Conservation (phyloP, 139 green algal species). For the Ettlia oleoabundans region DNA sequence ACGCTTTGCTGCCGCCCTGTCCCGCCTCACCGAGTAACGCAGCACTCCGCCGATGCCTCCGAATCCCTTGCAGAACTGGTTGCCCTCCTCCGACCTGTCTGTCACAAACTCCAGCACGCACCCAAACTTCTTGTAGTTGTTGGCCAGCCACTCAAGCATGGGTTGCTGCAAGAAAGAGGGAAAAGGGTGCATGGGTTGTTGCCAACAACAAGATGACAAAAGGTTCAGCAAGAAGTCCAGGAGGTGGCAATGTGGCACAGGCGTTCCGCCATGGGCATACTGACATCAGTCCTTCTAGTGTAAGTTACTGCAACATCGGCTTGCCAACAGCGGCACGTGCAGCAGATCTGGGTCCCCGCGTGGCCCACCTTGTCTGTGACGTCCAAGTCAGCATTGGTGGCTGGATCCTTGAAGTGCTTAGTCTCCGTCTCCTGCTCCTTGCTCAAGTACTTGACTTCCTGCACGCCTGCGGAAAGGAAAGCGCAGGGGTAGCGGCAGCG, state of each 20-base stretch:
- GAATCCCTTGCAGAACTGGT: constrained; percentile 98
- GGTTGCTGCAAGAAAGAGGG: constrained; percentile 38
- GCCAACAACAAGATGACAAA: too few species aligned
- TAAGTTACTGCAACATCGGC: too few species aligned
- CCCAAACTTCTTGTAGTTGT: constrained; percentile 99
- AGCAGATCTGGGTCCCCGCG: too few species aligned
- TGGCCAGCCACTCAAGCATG: constrained; percentile 97
- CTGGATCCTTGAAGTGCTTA: constrained; percentile 85
- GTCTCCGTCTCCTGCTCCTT: constrained; percentile 83
- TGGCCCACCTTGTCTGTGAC: constrained; percentile 87
- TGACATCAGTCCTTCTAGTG: too few species aligned
- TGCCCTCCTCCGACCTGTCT: constrained; percentile 88
- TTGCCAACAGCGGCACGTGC: too few species aligned
- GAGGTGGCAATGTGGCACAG: too few species aligned
- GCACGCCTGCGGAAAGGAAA: constrained; percentile 42
- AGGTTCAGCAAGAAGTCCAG: too few species aligned
- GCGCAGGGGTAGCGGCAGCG: too few species aligned
- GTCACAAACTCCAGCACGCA: constrained; percentile 98
- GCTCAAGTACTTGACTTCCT: constrained; percentile 85
- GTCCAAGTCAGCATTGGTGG: constrained; percentile 81
- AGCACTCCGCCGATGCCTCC: constrained; percentile 95
- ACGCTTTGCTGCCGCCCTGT: too few species aligned
- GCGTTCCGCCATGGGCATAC: too few species aligned
- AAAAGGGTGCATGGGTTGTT: too few species aligned
- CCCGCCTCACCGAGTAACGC: constrained; percentile 86